phyloP scores from a whole-genome alignment of 1,284 basidiomycete genomes.

The Puccinia triticina region DNA sequence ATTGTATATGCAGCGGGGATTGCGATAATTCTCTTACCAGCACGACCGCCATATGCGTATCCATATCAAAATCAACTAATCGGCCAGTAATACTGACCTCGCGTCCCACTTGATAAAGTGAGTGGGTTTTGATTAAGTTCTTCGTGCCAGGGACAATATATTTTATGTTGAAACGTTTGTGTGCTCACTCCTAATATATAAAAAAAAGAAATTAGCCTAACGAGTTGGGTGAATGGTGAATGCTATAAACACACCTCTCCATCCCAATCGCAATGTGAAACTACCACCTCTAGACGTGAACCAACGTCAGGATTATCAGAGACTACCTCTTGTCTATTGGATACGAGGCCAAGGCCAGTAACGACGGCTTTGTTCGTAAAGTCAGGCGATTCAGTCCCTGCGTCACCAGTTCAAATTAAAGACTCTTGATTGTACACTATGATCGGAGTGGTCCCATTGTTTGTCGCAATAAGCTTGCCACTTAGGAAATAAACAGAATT shows the following conservation, averaged over 20 bases:
- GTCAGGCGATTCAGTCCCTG: not conserved
- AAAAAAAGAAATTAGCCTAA: no score
- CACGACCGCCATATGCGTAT: not conserved
- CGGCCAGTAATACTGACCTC: not conserved
- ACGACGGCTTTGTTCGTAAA: not conserved
- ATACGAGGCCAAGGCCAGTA: not conserved
- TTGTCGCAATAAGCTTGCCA: not conserved
- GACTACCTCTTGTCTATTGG: not conserved
- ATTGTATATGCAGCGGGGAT: no score
- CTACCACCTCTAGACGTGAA: not conserved
- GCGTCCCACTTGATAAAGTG: not conserved
- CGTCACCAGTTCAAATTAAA: not conserved
- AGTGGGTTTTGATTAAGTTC: not conserved
- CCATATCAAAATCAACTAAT: not conserved
- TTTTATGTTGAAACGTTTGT: not conserved
- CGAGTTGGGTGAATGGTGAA: no score
- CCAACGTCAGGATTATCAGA: not conserved
- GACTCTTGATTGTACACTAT: not conserved
- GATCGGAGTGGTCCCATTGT: not conserved
- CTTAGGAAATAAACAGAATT: not conserved
- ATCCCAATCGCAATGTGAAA: not conserved
- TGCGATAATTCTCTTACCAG: not conserved
- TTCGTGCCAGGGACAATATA: not conserved
- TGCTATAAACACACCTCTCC: not conserved
- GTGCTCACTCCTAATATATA: no score